A percentile compares a stretch with the other conserved stretches of the same genome.
These are phyloP conservation scores for Annulohypoxylon stygium DNA, from an alignment of 495 filamentous ascomycete genomes.

Conservation along the genomic window DNA sequence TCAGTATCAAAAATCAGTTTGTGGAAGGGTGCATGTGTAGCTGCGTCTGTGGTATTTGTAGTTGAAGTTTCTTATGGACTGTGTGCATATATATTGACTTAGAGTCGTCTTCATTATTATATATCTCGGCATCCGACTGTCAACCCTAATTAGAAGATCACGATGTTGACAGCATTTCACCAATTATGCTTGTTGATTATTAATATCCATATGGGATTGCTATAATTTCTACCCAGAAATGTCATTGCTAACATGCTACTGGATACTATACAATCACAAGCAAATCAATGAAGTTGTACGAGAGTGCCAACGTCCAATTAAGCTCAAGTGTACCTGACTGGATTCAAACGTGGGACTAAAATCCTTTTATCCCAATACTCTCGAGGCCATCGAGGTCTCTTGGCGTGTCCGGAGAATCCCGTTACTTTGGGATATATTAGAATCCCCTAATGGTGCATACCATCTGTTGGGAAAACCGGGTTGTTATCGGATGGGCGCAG, in stretches of 20 bases:
- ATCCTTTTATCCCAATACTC: neutral
- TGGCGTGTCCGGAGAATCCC: constrained; percentile 25
- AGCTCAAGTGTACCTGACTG: constrained; percentile 25
- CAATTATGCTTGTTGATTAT: neutral
- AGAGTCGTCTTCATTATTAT: neutral
- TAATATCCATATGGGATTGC: neutral
- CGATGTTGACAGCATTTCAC: no score
- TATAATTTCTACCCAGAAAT: neutral
- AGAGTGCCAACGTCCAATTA: constrained; percentile 34
- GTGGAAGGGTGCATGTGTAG: neutral
- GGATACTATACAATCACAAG: neutral
- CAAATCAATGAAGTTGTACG: neutral
- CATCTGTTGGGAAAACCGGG: constrained; percentile 5
- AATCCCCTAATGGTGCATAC: constrained; percentile 5
- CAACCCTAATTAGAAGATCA: neutral
- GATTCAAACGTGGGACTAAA: constrained; percentile 10
- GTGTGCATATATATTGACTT: neutral
- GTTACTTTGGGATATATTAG: constrained; percentile 9
- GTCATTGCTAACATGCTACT: neutral
- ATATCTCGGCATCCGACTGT: neutral
- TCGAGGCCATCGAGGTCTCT: constrained; percentile 26
- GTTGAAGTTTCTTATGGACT: neutral
- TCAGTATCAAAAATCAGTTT: neutral
- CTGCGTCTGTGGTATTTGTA: neutral
- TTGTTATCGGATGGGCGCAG: neutral